These are phyloP conservation scores for Venturia aucupariae DNA, from an alignment of 2,329 filamentous ascomycete genomes.

Conservation along the genomic window DNA sequence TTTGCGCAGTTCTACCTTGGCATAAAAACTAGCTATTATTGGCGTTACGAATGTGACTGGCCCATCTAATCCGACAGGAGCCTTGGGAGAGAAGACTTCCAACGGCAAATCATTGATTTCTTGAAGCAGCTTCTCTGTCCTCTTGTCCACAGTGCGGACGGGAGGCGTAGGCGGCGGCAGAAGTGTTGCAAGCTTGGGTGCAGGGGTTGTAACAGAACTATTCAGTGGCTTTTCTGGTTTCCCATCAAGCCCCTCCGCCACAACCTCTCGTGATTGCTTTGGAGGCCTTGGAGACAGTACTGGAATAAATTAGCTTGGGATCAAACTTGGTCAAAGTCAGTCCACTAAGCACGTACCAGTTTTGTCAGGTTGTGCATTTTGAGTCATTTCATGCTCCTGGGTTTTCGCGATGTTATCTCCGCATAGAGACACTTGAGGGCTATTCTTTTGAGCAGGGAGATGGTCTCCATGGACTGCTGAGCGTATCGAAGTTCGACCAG, in stretches of 20 bases:
- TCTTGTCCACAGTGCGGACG: neutral
- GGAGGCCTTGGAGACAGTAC: neutral
- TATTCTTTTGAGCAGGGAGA: neutral
- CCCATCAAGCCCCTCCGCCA: neutral
- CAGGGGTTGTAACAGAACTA: no score
- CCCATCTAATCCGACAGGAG: neutral
- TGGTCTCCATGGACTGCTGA: neutral
- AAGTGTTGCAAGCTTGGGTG: neutral
- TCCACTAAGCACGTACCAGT: neutral
- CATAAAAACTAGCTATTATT: neutral
- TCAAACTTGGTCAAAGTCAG: neutral
- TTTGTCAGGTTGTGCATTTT: neutral
- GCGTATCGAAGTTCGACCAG: neutral
- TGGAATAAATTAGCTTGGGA: neutral
- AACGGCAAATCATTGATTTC: neutral
- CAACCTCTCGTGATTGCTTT: neutral
- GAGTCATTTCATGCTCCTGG: neutral
- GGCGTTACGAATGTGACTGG: neutral
- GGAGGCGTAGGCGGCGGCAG: neutral
- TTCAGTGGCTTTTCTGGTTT: neutral
- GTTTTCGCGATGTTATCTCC: neutral
- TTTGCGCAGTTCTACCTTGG: neutral
- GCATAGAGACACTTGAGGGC: neutral
- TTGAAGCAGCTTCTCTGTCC: neutral
- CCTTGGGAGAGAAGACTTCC: slow-evolving; percentile 6